These are phyloP conservation scores for Saccharomycopsis sp. DNA, from an alignment of 805 yeast genomes.

Conservation along the genomic window DNA sequence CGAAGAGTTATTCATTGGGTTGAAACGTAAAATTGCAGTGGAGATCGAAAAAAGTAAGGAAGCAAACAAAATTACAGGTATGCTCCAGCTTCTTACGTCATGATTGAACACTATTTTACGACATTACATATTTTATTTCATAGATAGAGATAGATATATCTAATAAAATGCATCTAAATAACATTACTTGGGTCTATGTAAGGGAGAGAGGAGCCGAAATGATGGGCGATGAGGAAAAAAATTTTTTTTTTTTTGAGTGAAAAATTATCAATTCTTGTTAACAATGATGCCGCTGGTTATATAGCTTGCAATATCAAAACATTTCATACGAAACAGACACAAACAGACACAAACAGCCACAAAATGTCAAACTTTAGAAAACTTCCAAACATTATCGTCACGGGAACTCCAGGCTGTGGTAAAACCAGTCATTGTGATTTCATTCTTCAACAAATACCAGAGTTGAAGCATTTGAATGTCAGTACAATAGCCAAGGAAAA, in stretches of 20 bases:
- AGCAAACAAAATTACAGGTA: constrained; percentile 86
- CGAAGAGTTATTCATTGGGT: constrained; percentile 59
- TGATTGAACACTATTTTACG: not conserved
- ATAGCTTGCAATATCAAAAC: no score
- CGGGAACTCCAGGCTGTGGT: constrained; percentile 81
- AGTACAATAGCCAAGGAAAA: constrained; percentile 78
- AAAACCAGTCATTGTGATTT: constrained; percentile 70
- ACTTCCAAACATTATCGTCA: constrained; percentile 73
- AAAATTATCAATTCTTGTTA: no score
- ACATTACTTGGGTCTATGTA: no score
- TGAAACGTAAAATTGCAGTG: constrained; percentile 52
- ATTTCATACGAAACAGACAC: no score
- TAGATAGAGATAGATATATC: no score
- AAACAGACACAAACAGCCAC: no score
- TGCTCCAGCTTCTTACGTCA: constrained; percentile 73
- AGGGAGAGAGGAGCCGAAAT: no score
- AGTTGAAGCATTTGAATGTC: constrained; percentile 49
- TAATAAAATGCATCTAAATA: no score
- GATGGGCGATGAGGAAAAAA: no score
- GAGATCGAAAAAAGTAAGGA: constrained; percentile 80
- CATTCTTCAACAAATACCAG: constrained; percentile 42
- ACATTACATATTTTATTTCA: not conserved
- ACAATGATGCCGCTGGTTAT: no score
- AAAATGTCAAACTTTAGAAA: constrained; percentile 3
- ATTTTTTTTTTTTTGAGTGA: no score